Percentiles rank a stretch among this genome's conserved stretches.
Evolutionary conservation across 768 basidiomycete genomes (phyloP).

Genomic region (Chalciporus piperatus): DNA sequence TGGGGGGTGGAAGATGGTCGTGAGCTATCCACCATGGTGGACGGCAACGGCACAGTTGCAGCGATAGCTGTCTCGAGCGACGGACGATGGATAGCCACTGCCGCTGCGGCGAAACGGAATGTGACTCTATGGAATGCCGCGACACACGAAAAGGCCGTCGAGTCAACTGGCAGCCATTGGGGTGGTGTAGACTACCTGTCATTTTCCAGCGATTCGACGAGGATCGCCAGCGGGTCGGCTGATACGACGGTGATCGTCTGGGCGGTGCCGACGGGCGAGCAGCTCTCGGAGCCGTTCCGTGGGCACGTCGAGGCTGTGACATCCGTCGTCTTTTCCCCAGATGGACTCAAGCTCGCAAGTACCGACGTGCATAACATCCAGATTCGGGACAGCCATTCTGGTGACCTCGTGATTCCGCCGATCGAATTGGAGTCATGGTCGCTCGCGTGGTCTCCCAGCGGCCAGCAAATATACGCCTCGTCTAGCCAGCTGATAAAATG

Average conservation of each 20-base stretch:
- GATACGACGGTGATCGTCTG: slow-evolving; percentile 6
- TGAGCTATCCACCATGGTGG: not conserved
- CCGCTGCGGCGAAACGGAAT: slow-evolving; percentile 3
- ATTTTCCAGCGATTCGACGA: not conserved
- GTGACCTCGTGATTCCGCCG: not conserved
- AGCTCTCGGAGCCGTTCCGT: not conserved
- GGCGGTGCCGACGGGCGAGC: not conserved
- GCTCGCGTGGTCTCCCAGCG: slow-evolving; percentile 2
- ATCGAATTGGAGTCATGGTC: not conserved
- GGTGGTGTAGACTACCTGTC: not conserved
- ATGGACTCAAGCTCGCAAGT: slow-evolving; percentile 1
- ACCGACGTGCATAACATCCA: not conserved
- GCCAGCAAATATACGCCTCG: not conserved
- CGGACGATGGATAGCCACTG: slow-evolving; percentile 9
- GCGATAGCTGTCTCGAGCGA: slow-evolving; percentile 4
- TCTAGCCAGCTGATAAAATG: not conserved
- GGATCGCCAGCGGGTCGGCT: slow-evolving; percentile 1
- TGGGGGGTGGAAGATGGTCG: not conserved
- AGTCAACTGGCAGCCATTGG: not conserved
- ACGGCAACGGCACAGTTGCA: not conserved
- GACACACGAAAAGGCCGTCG: not conserved
- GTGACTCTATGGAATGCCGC: slow-evolving; percentile 2
- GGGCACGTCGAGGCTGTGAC: not conserved
- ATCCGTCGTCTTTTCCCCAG: slow-evolving; percentile 3
- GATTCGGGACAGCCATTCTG: not conserved